phyloP scores from a whole-genome alignment of 306 rosid genomes.

The Heteromeles arbutifolia region DNA sequence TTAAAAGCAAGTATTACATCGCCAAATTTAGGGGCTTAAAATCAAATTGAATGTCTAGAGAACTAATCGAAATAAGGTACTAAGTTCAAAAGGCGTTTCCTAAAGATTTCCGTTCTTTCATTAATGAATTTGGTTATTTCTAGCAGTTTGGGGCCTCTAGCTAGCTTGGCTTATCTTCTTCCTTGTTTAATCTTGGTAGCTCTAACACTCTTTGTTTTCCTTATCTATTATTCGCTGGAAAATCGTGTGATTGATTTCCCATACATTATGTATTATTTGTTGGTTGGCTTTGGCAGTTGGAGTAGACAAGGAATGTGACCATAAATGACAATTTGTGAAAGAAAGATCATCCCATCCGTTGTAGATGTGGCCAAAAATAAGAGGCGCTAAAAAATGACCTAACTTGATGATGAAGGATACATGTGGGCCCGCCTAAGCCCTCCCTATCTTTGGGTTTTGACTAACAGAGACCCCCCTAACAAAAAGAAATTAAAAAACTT shows the following conservation, averaged over 20 bases:
- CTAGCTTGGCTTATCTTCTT: not conserved
- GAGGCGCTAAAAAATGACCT: not conserved
- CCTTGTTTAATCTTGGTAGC: not conserved
- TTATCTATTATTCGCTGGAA: not conserved
- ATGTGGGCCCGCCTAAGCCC: not conserved
- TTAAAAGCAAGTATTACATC: not conserved
- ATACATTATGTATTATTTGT: not conserved
- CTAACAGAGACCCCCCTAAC: not conserved
- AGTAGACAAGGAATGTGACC: not conserved
- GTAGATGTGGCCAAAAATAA: not conserved
- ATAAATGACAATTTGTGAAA: not conserved
- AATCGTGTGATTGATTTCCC: not conserved
- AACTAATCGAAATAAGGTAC: no score
- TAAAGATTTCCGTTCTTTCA: not conserved
- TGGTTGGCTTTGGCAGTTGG: not conserved
- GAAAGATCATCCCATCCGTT: not conserved
- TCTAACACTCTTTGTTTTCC: not conserved
- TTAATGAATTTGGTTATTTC: not conserved
- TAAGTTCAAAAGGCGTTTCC: not conserved
- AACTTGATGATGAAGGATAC: not conserved
- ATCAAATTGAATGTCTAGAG: no score
- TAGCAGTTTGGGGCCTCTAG: not conserved
- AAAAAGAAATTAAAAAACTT: not conserved
- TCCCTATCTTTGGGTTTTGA: constrained; percentile 1
- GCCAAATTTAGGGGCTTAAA: not conserved